These are phyloP conservation scores for Heliamphora exappendiculata DNA, from an alignment of 148 eudicot genomes.

Conservation along the genomic window DNA sequence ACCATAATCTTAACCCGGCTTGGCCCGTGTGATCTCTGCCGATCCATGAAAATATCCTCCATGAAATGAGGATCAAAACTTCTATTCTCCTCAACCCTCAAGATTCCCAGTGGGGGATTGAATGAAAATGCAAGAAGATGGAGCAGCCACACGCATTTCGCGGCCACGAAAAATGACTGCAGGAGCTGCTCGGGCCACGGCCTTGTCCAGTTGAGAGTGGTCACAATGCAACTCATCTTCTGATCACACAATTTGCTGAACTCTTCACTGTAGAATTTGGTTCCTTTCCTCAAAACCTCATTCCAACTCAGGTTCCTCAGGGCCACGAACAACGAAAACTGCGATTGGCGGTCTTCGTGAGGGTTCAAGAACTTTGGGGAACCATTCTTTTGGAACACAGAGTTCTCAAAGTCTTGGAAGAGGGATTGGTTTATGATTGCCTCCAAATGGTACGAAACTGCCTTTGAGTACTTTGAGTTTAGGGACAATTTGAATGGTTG, in stretches of 20 bases:
- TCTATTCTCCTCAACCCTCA: slow-evolving; percentile 74
- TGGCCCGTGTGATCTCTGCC: slow-evolving; percentile 43
- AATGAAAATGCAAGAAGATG: slow-evolving; percentile 91
- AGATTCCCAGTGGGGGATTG: slow-evolving; percentile 49
- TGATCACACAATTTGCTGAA: slow-evolving; percentile 87
- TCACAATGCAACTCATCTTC: slow-evolving; percentile 71
- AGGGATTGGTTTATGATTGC: slow-evolving; percentile 69
- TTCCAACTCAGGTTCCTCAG: slow-evolving; percentile 84
- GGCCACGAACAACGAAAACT: slow-evolving; percentile 56
- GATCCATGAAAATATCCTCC: slow-evolving; percentile 69
- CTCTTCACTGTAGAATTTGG: slow-evolving; percentile 83
- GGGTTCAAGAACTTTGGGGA: slow-evolving; percentile 64
- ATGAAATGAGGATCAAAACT: slow-evolving; percentile 60
- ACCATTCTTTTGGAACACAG: slow-evolving; percentile 67
- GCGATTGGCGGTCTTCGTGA: slow-evolving; percentile 51
- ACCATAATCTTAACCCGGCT: slow-evolving; percentile 85
- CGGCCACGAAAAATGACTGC: slow-evolving; percentile 81
- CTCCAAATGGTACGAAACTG: slow-evolving; percentile 65
- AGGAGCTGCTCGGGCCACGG: slow-evolving; percentile 94
- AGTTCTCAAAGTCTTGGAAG: slow-evolving; percentile 83
- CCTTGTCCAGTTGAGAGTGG: slow-evolving; percentile 57
- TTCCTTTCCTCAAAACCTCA: slow-evolving; percentile 83
- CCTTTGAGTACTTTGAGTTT: slow-evolving; percentile 59
- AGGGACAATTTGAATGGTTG: slow-evolving; percentile 66
- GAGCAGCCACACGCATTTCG: slow-evolving; percentile 86